Percentiles rank a stretch among this genome's conserved stretches.
Conservation (phyloP, 1,284 basidiomycete genomes). For the Cutaneotrichosporon mucoides region DNA sequence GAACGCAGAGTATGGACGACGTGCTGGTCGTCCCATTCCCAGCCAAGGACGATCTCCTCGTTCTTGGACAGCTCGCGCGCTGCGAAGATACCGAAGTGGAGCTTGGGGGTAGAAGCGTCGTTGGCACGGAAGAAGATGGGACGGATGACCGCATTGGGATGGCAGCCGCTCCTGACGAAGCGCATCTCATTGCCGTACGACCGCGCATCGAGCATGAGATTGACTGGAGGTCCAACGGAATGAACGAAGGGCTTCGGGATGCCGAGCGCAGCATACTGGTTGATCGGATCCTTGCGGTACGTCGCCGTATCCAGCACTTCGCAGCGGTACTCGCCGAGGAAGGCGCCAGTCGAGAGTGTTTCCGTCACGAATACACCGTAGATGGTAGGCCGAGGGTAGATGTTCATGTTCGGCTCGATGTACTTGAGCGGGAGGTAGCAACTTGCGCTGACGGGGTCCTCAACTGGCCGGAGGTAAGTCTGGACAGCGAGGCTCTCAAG, state of each 20-base stretch:
- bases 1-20: constrained; percentile 67
- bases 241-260: constrained; percentile 66
- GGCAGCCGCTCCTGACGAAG: constrained; percentile 78
- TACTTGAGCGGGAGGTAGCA: constrained; percentile 43
- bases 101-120: constrained; percentile 42
- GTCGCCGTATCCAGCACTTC: constrained; percentile 40
- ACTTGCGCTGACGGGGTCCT: constrained; percentile 20
- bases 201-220: constrained; percentile 75
- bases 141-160: constrained; percentile 80
- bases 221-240: constrained; percentile 71
- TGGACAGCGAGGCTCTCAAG: constrained; percentile 27
- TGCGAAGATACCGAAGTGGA: constrained; percentile 81
- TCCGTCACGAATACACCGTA: constrained; percentile 45
- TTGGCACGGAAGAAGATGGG: constrained; percentile 58
- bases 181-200: constrained; percentile 69
- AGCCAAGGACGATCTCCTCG: constrained; percentile 85
- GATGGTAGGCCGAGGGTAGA: constrained; percentile 40
- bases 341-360: constrained; percentile 25
- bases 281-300: constrained; percentile 52
- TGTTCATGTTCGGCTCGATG: constrained; percentile 22
- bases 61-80: constrained; percentile 68
- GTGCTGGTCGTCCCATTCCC: constrained; percentile 96
- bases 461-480: constrained; percentile 29
- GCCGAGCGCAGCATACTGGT: constrained; percentile 55
- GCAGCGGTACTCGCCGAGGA: constrained; percentile 45